Conservation (phyloP, 1,284 basidiomycete genomes). For the Agaricales sp. region DNA sequence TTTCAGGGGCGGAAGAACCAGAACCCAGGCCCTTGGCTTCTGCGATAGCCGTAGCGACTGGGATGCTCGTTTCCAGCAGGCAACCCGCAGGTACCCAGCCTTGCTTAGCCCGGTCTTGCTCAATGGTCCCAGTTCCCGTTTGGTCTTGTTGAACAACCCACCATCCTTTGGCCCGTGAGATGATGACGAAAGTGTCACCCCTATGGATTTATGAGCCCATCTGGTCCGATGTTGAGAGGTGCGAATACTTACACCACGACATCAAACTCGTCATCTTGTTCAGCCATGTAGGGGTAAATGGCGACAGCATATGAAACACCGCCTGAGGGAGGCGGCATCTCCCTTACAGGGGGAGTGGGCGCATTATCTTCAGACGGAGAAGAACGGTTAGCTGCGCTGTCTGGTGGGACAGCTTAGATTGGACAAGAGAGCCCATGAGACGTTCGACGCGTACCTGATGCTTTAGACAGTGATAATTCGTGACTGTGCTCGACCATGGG, state of each 20-base stretch:
- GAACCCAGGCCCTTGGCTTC: conserved; percentile 54
- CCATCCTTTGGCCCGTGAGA: conserved; percentile 94
- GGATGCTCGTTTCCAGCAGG: conserved; percentile 83
- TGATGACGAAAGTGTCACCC: conserved; percentile 87
- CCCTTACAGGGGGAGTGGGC: conserved; percentile 25
- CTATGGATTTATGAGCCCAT: conserved; percentile 25
- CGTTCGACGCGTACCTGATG: too few species aligned
- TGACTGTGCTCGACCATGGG: conserved; percentile 35
- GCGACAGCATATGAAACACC: conserved; percentile 83
- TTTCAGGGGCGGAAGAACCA: conserved; percentile 25
- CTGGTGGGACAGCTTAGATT: conserved; percentile 9
- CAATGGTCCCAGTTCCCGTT: conserved; percentile 72
- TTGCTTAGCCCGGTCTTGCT: conserved; percentile 64
- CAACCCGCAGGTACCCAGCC: conserved; percentile 92
- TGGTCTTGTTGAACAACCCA: conserved; percentile 97
- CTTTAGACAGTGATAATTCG: background rate
- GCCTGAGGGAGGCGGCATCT: conserved; percentile 43
- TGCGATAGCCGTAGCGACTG: conserved; percentile 67
- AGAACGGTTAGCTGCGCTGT: conserved; percentile 8
- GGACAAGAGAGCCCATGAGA: too few species aligned
- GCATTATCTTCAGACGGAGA: conserved; percentile 20
- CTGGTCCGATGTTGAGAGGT: conserved; percentile 4
- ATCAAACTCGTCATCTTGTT: conserved; percentile 96
- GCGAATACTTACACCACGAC: conserved; percentile 74
- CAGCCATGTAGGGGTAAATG: conserved; percentile 93